Evolutionary conservation across 129 eudicot genomes (phyloP).

Genomic region (Lactuca sativa): DNA sequence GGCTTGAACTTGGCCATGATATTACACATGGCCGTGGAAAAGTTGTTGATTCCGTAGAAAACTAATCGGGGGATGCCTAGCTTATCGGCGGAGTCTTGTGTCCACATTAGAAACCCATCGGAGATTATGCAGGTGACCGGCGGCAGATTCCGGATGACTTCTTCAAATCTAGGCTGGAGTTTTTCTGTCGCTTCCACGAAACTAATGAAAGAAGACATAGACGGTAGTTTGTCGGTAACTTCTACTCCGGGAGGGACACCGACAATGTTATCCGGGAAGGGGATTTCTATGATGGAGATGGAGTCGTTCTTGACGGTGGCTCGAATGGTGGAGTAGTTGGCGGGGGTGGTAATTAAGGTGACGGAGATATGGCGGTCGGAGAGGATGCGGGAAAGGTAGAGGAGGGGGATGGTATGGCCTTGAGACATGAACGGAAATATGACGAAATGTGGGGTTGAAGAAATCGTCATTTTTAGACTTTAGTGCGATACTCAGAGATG

Average conservation of each 20-base stretch:
- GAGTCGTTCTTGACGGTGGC: constrained; percentile 26
- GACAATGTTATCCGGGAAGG: constrained; percentile 34
- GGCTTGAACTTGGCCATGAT: constrained; percentile 33
- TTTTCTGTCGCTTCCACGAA: constrained; percentile 37
- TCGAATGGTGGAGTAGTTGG: constrained; percentile 40
- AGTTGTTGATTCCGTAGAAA: constrained; percentile 48
- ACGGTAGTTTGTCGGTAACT: constrained; percentile 44
- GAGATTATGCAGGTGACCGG: constrained; percentile 51
- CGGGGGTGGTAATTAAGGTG: constrained; percentile 65
- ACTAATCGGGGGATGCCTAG: constrained; percentile 42
- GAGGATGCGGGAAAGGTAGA: constrained; percentile 64
- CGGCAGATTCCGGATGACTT: constrained; percentile 34
- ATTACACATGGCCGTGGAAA: constrained; percentile 37
- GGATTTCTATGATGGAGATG: constrained; percentile 40
- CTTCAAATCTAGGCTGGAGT: constrained; percentile 50
- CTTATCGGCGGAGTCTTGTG: constrained; percentile 51
- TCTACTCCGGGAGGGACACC: constrained; percentile 45
- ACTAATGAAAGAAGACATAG: constrained; percentile 36
- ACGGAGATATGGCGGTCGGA: constrained; percentile 42
- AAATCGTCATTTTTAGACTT: constrained; percentile 11
- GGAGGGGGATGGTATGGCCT: constrained; percentile 78
- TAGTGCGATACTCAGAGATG: not conserved
- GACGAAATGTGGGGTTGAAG: constrained; percentile 44
- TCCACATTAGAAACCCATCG: constrained; percentile 62
- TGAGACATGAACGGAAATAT: constrained; percentile 76